Evolutionary conservation across 768 basidiomycete species (phyloP), one percentile per base, ranked within the genome.

Genomic region (Leccinum rimulosum): DNA sequence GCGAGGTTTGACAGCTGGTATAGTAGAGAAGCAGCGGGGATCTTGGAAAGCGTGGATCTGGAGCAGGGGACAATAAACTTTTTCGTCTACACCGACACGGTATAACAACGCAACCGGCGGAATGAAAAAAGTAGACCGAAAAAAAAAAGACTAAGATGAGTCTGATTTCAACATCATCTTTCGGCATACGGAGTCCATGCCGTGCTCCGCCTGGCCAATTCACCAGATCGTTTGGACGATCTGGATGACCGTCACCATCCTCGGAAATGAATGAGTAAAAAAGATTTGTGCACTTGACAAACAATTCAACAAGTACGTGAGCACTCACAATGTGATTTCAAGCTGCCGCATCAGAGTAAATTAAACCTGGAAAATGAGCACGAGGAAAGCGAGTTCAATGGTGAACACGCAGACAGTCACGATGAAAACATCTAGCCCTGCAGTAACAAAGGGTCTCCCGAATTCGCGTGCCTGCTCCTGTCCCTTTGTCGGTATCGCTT

Each of bases 371-470:
- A 90, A 63, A 35, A 93, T 77, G 49, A 93, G 76, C 1, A 82
- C 80, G 8, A 93, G 74, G 47, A 93, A 74, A 0, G 77, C 83
- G 47, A 92, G 71, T 66, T 93, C 89, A 17, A 89, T 81, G 0
- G 75, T 75, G 1, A 82, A 80, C 0, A 92, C 89, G 2, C 89
- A 75, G 14, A 76, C 65, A 0, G 85, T 78, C 7, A 93, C 82
- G 12, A 79, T 75, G 1, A 69, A 12, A 25, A 91, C 82, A 55
- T 87, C 83, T 80, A 87, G 82, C n/a, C 93, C 93, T 6, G 91
- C 88, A 0, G 91, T 91, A 17, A 86, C 70, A 68, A 93, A 93
- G 1, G 89, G 89, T 12, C 88, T 78, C 0, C 92, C 93, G 66
- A 86, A 91, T 8, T 87, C 77, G 1, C 87, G 80, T 50, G 77